Conservation (phyloP, 2,329 filamentous ascomycete genomes). For the Drechslerella stenobrocha region DNA sequence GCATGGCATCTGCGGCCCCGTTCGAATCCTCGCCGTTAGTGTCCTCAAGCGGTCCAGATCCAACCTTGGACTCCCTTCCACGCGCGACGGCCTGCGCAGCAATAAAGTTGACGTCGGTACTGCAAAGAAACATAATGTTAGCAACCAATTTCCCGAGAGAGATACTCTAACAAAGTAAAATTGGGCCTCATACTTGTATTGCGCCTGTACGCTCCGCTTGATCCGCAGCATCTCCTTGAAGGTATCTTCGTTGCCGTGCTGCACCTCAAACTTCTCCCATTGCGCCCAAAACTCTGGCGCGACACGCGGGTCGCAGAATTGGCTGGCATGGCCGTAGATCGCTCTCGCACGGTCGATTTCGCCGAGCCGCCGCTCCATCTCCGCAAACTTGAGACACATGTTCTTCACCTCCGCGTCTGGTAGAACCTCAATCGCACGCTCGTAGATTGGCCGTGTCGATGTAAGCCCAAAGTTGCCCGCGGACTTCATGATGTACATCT, state of each 20-base stretch:
- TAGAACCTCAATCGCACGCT: conserved; percentile 88
- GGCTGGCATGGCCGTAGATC: conserved; percentile 93
- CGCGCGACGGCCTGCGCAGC: conserved; percentile 90
- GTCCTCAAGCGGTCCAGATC: conserved; percentile 57
- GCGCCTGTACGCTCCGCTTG: conserved; percentile 93
- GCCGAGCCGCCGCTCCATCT: conserved; percentile 88
- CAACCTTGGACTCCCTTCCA: conserved; percentile 65
- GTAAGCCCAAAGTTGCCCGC: conserved; percentile 96
- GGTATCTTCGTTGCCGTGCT: conserved; percentile 97
- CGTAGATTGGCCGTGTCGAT: conserved; percentile 92
- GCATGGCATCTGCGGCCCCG: conserved; percentile 78
- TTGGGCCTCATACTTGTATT: conserved; percentile 91
- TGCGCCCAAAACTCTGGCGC: conserved; percentile 90
- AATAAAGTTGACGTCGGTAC: conserved; percentile 96
- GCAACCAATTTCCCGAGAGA: neutral
- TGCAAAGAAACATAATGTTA: conserved; percentile 56
- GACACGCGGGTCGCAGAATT: conserved; percentile 94
- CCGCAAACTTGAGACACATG: conserved; percentile 98
- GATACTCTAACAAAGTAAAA: conserved; percentile 36
- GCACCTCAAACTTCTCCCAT: conserved; percentile 96
- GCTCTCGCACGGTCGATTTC: conserved; percentile 93
- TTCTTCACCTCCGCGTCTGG: conserved; percentile 90
- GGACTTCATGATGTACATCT: conserved; percentile 98
- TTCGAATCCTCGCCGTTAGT: conserved; percentile 58
- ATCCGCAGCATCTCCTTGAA: conserved; percentile 99